Evolutionary conservation across 2,329 filamentous ascomycete species (phyloP).

Genomic region (Biscogniauxia marginata): DNA sequence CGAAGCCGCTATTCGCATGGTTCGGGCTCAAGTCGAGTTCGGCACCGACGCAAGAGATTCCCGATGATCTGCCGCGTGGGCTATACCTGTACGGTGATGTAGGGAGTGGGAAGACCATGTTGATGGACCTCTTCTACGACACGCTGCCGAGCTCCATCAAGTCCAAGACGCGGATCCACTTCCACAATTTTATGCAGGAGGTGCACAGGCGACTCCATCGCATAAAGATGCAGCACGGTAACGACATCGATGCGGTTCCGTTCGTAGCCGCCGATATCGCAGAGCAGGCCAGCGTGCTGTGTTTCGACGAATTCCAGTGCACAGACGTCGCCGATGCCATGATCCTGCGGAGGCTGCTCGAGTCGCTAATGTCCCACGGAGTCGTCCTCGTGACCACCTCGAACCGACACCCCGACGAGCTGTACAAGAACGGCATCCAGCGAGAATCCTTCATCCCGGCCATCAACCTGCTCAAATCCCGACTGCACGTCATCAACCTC

Average conservation of each 20-base stretch:
- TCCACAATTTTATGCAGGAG: conserved; percentile 99
- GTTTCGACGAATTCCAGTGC: conserved; percentile 98
- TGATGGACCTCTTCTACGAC: conserved; percentile 98
- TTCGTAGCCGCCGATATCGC: conserved; percentile 96
- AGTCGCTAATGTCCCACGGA: conserved; percentile 93
- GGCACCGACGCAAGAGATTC: conserved; percentile 52
- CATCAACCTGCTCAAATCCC: conserved; percentile 84
- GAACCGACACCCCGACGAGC: conserved; percentile 91
- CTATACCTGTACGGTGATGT: conserved; percentile 97
- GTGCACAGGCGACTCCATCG: conserved; percentile 88
- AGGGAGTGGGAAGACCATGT: conserved; percentile 97
- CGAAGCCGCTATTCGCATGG: conserved; percentile 57
- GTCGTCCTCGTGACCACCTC: conserved; percentile 94
- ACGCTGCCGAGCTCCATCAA: conserved; percentile 78
- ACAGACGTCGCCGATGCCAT: conserved; percentile 98
- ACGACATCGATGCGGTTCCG: conserved; percentile 84
- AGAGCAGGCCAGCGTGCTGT: conserved; percentile 78
- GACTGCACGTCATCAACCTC: conserved; percentile 86
- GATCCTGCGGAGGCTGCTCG: conserved; percentile 86
- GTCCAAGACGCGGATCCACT: conserved; percentile 90
- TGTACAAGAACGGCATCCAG: conserved; percentile 98
- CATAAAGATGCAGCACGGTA: conserved; percentile 86
- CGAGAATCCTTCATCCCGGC: conserved; percentile 93
- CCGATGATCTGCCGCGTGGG: conserved; percentile 76
- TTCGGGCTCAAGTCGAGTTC: conserved; percentile 52